Conservation (phyloP, 179 eudicot species). For the Beta macrorhiza region DNA sequence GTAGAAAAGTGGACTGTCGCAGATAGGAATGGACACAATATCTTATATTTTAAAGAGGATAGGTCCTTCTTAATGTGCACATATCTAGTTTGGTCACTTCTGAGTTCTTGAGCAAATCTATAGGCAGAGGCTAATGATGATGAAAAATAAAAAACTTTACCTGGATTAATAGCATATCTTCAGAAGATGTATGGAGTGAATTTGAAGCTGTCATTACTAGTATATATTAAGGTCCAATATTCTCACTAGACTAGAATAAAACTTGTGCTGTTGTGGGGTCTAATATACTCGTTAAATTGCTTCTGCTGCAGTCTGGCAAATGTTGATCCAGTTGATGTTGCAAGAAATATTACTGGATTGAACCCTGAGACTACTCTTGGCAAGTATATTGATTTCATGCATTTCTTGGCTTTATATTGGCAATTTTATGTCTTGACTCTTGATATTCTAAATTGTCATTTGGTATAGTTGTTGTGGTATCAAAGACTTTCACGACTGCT, state of each 20-base stretch:
- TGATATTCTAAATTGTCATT: slow-evolving; percentile 18
- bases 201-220: background rate
- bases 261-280: background rate
- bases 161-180: background rate
- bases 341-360: slow-evolving; percentile 77
- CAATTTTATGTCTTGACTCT: too few relatives aligned
- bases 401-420: background rate
- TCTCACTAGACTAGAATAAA: background rate
- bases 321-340: slow-evolving; percentile 97
- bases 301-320: slow-evolving; percentile 77
- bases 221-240: background rate
- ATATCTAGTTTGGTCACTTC: background rate
- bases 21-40: background rate
- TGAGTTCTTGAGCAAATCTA: background rate
- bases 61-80: background rate
- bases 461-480: slow-evolving; percentile 85
- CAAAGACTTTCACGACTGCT: slow-evolving; percentile 97
- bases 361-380: slow-evolving; percentile 99
- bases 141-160: background rate
- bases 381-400: slow-evolving; percentile 24
- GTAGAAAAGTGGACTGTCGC: background rate
- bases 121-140: background rate
- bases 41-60: background rate
- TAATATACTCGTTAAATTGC: slow-evolving; percentile 11
- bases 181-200: background rate